These are phyloP conservation scores for Clavispora fructus DNA, from an alignment of 805 yeast species.

Conservation along the genomic window DNA sequence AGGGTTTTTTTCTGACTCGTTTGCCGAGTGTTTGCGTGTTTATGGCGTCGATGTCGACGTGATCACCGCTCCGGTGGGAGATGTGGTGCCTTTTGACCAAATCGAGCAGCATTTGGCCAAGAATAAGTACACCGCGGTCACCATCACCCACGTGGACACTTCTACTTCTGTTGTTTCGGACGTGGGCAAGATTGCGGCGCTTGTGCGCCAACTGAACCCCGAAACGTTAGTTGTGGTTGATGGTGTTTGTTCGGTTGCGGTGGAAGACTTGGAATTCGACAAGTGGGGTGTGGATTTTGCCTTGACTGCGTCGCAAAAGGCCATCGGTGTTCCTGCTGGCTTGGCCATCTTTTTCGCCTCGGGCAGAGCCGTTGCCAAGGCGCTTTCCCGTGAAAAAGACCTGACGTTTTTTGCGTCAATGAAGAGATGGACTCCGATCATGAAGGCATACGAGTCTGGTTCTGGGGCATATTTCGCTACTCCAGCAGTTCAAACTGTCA, in stretches of 20 bases:
- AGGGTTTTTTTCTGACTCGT: slow-evolving; percentile 82
- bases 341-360: slow-evolving; percentile 73
- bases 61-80: slow-evolving; percentile 70
- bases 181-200: slow-evolving; percentile 54
- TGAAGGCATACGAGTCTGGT: slow-evolving; percentile 80
- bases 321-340: slow-evolving; percentile 92
- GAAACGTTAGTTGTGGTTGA: slow-evolving; percentile 82
- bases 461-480: slow-evolving; percentile 88
- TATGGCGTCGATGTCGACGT: slow-evolving; percentile 77
- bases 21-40: slow-evolving; percentile 67
- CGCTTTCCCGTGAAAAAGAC: slow-evolving; percentile 44
- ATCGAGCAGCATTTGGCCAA: slow-evolving; percentile 52
- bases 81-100: slow-evolving; percentile 50
- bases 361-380: slow-evolving; percentile 64
- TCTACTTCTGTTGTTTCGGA: slow-evolving; percentile 88
- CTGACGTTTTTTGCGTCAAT: slow-evolving; percentile 64
- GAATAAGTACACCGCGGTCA: slow-evolving; percentile 59
- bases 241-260: slow-evolving; percentile 92
- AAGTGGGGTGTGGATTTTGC: slow-evolving; percentile 87
- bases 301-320: slow-evolving; percentile 92
- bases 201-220: slow-evolving; percentile 66
- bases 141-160: slow-evolving; percentile 94
- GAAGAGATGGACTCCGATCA: slow-evolving; percentile 82
- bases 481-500: slow-evolving; percentile 85
- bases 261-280: slow-evolving; percentile 80